Evolutionary conservation across 164 flowering plant species (phyloP).

Genomic region (grape (Vitis vinifera)): ASM3070453v1 NC_081819.1:21634001-21634500

Average conservation of each 20-base stretch:
- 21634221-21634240: not conserved
- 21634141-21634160: too few relatives aligned
- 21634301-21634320: conserved; percentile 12
- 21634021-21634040: too few relatives aligned
- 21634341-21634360: conserved; percentile 12
- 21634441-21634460: conserved; percentile 50
- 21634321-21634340: conserved; percentile 14
- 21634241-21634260: not conserved
- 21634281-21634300: conserved; percentile 3
- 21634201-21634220: not conserved
- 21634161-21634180: too few relatives aligned
- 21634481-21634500: conserved; percentile 62
- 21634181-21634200: not conserved
- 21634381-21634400: conserved; percentile 2
- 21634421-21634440: conserved; percentile 59
- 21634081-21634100: not conserved
- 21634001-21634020: too few relatives aligned
- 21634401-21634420: conserved; percentile 66
- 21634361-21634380: conserved; percentile 4
- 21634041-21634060: too few relatives aligned
- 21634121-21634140: not conserved
- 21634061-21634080: not conserved
- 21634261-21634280: not conserved
- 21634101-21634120: not conserved
- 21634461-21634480: conserved; percentile 60